Percentiles rank a stretch among this genome's conserved stretches.
These are phyloP conservation scores for Lasiosphaeria ovina DNA, from an alignment of 495 filamentous ascomycete genomes.

Conservation along the genomic window DNA sequence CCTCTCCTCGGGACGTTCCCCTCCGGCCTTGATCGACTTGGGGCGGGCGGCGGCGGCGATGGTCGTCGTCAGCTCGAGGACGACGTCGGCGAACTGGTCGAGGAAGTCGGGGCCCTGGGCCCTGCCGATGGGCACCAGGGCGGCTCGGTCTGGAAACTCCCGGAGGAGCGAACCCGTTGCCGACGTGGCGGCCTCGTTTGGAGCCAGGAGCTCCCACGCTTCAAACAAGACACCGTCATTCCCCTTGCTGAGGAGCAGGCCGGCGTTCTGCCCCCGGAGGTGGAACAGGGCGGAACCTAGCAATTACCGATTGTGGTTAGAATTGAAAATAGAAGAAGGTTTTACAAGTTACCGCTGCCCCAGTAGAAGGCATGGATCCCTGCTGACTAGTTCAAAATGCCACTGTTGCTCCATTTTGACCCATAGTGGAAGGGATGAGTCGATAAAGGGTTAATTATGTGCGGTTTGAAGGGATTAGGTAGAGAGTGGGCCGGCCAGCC, in stretches of 20 bases:
- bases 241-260: conserved; percentile 44
- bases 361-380: too few species aligned
- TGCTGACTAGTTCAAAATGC: too few species aligned
- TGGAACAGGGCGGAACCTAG: conserved; percentile 32
- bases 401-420: too few species aligned
- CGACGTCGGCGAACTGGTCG: conserved; percentile 18
- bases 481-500: too few species aligned
- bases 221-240: conserved; percentile 44
- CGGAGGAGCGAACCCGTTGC: conserved; percentile 52
- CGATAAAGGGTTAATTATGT: too few species aligned
- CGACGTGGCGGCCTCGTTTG: conserved; percentile 42
- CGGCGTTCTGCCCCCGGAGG: conserved; percentile 59
- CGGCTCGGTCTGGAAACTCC: conserved; percentile 53
- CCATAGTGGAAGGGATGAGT: too few species aligned
- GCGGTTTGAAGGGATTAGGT: too few species aligned
- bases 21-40: conserved; percentile 40
- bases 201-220: conserved; percentile 56
- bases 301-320: too few species aligned
- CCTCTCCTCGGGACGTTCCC: conserved; percentile 44
- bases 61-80: conserved; percentile 41
- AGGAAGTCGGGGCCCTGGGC: conserved; percentile 40
- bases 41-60: conserved; percentile 32
- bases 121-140: conserved; percentile 32
- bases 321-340: conserved; percentile 6
- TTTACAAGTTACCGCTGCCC: not conserved